Base-by-base conservation (phyloP, 495 filamentous ascomycete genomes). In the Talaromyces borbonicus region DNA sequence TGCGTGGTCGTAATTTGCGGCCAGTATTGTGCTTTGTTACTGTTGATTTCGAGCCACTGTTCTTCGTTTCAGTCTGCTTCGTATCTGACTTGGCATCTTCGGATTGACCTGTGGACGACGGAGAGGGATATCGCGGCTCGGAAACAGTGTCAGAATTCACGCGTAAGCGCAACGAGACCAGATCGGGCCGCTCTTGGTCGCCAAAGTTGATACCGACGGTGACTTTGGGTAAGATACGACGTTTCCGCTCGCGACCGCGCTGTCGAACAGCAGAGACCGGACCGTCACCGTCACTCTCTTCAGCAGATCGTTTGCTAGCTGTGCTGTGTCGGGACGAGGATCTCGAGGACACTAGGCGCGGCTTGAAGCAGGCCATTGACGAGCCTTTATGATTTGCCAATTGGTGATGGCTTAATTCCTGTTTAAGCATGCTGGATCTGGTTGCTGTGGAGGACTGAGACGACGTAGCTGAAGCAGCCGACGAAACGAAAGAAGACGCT, bases 221-320 rank as follows among this genome's bases (percentile, higher is more conserved):
- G 9, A 72, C 60, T 32, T 70, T 66, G 0, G 68, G 65, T 1
- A 72, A 49, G 0, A 68, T 62, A 3, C 66, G 62, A 38, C 59
- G 58, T 38, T 62, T 70, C 8, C 52, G 56, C 30, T 61, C 61
- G 8, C 58, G 56, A 14, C 55, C 49, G 23, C 65, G 59, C 3
- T 36, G 53, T 14, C 62, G 68, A 18, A 62, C 56, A 8, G 59
- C 52, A 9, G 60, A 53, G 14, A 54, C 60, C 14, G 60, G 58
- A 29, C 57, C 55, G 5, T 67, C 67, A 14, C 57, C 56, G n/a
- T 68, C 66, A 23, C 58, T 68, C 31, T 68, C 66, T 35, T 72
- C 66, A 1, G 68, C 68, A 8, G 68, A 72, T n/a, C 68, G 65
- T 49, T 72, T 72, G 53, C 68, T 72, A 11, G 63, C 68, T 0